phyloP scores from a whole-genome alignment of 2,329 filamentous ascomycete species.

The Dryadomyces sulphureus region DNA sequence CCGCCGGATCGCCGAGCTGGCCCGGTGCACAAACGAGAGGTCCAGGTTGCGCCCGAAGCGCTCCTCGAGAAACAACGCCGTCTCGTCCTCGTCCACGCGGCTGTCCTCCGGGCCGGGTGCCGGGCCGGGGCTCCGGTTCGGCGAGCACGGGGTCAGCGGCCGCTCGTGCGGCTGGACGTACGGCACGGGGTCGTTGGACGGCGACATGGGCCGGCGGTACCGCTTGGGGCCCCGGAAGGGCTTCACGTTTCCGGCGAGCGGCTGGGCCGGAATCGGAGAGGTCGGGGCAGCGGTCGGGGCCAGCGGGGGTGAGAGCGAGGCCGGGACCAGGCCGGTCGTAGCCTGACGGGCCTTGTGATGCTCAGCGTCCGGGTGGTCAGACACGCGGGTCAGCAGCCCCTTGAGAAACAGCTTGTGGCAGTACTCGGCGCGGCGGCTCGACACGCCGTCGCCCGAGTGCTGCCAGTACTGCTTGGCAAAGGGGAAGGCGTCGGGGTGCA shows the following conservation, averaged over 20 bases:
- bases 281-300: constrained; percentile 2
- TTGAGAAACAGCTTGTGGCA: constrained; percentile 63
- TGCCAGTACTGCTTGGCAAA: constrained; percentile 95
- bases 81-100: constrained; percentile 37
- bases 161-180: constrained; percentile 1
- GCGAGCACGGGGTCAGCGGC: constrained; percentile 2
- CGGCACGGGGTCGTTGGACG: constrained; percentile 13
- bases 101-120: constrained; percentile 8
- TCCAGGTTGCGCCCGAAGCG: constrained; percentile 86
- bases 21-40: constrained; percentile 61
- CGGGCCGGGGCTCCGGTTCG: neutral
- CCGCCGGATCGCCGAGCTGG: constrained; percentile 70
- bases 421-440: constrained; percentile 82
- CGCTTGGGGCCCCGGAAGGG: constrained; percentile 58
- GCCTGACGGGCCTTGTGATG: neutral
- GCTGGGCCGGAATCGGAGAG: constrained; percentile 15
- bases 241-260: constrained; percentile 16
- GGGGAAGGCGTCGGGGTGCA: constrained; percentile 48
- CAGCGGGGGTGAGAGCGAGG: neutral
- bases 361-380: constrained; percentile 5
- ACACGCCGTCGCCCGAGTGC: constrained; percentile 84
- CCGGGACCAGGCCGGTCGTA: neutral
- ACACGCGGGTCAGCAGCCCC: constrained; percentile 34
- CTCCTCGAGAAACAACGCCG: constrained; percentile 75
- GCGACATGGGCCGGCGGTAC: constrained; percentile 50